phyloP scores from a whole-genome alignment of 2,329 filamentous ascomycete genomes.

The Colletotrichum chrysophilum region DNA sequence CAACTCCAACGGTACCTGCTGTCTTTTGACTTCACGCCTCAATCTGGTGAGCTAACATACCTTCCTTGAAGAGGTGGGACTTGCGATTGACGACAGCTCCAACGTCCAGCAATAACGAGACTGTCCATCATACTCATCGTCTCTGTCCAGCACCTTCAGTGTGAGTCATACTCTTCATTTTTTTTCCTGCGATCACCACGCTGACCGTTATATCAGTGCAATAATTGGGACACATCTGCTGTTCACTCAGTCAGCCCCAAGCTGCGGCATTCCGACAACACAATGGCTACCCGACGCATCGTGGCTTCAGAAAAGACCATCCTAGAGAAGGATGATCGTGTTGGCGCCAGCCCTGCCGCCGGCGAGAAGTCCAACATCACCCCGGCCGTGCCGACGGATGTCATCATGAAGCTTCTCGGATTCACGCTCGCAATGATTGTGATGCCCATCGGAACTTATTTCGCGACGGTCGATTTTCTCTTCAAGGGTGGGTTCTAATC shows the following conservation, averaged over 20 bases:
- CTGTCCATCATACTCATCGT: neutral
- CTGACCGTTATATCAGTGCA: neutral
- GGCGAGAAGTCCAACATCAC: constrained; percentile 72
- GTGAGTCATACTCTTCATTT: neutral
- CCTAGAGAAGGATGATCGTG: constrained; percentile 62
- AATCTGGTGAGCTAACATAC: neutral
- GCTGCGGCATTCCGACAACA: constrained; percentile 23
- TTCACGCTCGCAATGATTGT: constrained; percentile 94
- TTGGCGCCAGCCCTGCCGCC: constrained; percentile 42
- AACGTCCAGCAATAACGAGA: neutral
- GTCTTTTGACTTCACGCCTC: constrained; percentile 13
- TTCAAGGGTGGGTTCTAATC: constrained; percentile 69
- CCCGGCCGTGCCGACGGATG: constrained; percentile 84
- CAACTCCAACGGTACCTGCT: neutral
- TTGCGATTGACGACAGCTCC: neutral
- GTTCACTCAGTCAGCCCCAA: neutral
- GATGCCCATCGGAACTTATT: constrained; percentile 88
- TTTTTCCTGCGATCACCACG: neutral
- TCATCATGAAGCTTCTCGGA: constrained; percentile 87
- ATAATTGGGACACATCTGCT: neutral
- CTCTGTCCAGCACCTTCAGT: neutral
- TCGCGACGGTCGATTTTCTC: constrained; percentile 75
- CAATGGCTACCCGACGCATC: constrained; percentile 75
- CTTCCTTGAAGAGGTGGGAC: neutral
- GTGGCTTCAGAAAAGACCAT: constrained; percentile 69